Conservation (phyloP, 2,329 filamentous ascomycete genomes). For the Septoria petroselini region DNA sequence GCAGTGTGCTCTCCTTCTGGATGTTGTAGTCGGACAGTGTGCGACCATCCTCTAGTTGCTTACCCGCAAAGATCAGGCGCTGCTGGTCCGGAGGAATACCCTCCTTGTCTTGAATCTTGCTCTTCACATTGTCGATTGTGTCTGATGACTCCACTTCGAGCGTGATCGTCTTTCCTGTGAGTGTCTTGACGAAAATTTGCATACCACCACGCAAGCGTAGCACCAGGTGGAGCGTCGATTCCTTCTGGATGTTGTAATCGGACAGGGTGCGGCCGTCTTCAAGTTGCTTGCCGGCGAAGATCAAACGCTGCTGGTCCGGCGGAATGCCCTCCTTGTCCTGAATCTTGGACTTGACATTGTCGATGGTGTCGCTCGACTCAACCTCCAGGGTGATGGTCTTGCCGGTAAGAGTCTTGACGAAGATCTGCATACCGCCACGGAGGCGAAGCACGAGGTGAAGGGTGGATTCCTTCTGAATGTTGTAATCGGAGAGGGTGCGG, state of each 20-base stretch:
- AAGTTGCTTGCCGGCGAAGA: slow-evolving; percentile 98
- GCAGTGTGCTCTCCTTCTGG: slow-evolving; percentile 99
- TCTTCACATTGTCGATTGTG: slow-evolving; percentile 99
- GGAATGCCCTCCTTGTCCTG: slow-evolving; percentile 99
- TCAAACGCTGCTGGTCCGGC: slow-evolving; percentile 95
- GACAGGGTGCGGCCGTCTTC: slow-evolving; percentile 95
- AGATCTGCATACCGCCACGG: slow-evolving; percentile 70
- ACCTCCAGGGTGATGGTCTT: slow-evolving; percentile 99
- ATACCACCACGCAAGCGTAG: slow-evolving; percentile 94
- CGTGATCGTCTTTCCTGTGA: slow-evolving; percentile 99
- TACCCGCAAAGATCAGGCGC: slow-evolving; percentile 98
- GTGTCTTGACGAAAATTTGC: slow-evolving; percentile 62
- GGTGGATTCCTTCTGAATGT: slow-evolving; percentile 75
- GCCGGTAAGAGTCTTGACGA: slow-evolving; percentile 99
- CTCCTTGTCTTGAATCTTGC: slow-evolving; percentile 98
- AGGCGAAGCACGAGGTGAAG: slow-evolving; percentile 64
- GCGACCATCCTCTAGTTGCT: slow-evolving; percentile 99
- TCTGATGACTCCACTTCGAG: slow-evolving; percentile 99
- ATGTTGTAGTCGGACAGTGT: slow-evolving; percentile 99
- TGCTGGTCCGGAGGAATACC: slow-evolving; percentile 99
- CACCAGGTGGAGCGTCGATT: slow-evolving; percentile 97
- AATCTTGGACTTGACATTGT: slow-evolving; percentile 99
- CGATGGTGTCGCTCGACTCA: slow-evolving; percentile 97
- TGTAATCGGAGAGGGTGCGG: slow-evolving; percentile 85
- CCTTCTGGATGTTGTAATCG: slow-evolving; percentile 99